These are phyloP conservation scores for Plasmopara viticola DNA, from an alignment of 352 stramenopile species.

Conservation along the genomic window DNA sequence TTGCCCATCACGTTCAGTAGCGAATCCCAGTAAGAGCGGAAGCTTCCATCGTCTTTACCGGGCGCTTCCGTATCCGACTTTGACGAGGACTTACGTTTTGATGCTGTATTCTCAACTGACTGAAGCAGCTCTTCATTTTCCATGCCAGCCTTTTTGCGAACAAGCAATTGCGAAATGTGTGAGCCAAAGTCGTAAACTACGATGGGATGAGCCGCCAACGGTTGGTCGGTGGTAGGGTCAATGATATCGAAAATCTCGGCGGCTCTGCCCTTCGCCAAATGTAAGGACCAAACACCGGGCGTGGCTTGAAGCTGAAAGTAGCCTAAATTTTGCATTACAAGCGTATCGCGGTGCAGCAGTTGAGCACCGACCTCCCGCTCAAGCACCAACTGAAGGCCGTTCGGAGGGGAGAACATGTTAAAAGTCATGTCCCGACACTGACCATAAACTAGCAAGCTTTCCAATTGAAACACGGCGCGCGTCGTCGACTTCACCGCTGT, in stretches of 20 bases:
- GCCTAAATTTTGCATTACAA: conserved; percentile 99
- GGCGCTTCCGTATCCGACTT: conserved; percentile 26
- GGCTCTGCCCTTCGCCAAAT: conserved; percentile 78
- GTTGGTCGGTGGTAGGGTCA: conserved; percentile 35
- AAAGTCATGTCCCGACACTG: conserved; percentile 85
- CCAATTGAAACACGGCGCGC: conserved; percentile 78
- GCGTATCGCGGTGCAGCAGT: conserved; percentile 86
- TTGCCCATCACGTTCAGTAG: conserved; percentile 68
- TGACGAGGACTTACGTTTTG: conserved; percentile 7
- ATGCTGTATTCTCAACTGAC: conserved; percentile 20
- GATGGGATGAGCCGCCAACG: conserved; percentile 34
- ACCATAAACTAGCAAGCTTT: conserved; percentile 87
- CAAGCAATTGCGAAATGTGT: conserved; percentile 80
- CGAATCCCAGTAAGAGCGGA: conserved; percentile 68
- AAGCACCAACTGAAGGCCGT: conserved; percentile 89
- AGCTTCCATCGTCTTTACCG: conserved; percentile 37
- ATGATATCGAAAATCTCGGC: conserved; percentile 79
- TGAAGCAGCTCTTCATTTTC: conserved; percentile 68
- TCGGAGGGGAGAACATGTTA: conserved; percentile 73
- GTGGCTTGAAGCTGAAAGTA: conserved; percentile 99
- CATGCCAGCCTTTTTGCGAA: conserved; percentile 88
- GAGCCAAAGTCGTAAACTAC: conserved; percentile 86
- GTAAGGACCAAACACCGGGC: conserved; percentile 91
- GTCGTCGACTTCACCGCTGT: conserved; percentile 52
- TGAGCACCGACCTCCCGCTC: conserved; percentile 55